Evolutionary conservation across 2,329 filamentous ascomycete genomes (phyloP), one percentile per base, ranked within the genome.

Genomic region (Trichoderma sp.): DNA sequence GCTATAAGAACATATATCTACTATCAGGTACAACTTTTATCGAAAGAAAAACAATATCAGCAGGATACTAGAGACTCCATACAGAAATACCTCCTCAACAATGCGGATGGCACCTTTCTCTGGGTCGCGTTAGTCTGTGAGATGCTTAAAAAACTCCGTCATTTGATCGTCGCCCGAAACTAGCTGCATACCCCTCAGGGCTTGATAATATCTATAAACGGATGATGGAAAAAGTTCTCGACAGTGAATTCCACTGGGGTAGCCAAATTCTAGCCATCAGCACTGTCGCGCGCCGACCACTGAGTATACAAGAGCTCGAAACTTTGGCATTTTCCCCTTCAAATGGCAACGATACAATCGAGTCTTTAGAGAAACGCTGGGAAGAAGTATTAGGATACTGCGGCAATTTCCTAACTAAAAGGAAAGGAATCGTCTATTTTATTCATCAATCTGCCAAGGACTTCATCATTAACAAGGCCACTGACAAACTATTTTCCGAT

Each of bases 391-490:
- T 53, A 12, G n/a, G 45, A 0, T 21, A 21, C 2, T 87, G 84
- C 75, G 83, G 85, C 35, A 87, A 83, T 8, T 85, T 87, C 63
- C 78, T 87, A 1, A 84, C 80, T 0, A 27, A 85, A 60, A 78
- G 79, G 27, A 71, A 83, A 6, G 73, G 66, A 2, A 78, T 31
- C 0, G 72, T 87, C 7, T 84, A 79, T 69, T 83, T 86, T 75
- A 80, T 87, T 1, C 85, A 88, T 75, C 81, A 86, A 64, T 87
- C 85, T 2, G 86, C 84, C 0, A 86, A 86, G 75, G 85, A 87
- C 4, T 87, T 87, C 75, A 75, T 87, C 4, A 78, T 27, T 80
- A 71, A 78, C 18, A 81, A 83, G 11, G 78, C 77, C 64, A 67
- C 71, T 5, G 18, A 73, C 21, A 41, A 50, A 76, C 18, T 86